phyloP scores from a whole-genome alignment of 192 early-diverging fungal species.

The Cetraspora pellucida region DNA sequence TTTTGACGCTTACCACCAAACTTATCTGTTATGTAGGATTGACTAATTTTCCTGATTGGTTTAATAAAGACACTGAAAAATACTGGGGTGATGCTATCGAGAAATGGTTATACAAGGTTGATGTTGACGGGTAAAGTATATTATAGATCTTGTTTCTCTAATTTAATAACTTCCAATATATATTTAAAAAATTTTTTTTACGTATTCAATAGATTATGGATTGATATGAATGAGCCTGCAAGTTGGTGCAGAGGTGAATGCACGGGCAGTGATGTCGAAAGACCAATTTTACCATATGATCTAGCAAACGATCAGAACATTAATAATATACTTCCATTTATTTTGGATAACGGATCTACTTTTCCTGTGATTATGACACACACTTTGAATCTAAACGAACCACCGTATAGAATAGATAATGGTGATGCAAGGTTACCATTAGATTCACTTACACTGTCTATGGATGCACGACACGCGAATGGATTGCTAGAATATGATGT shows the following conservation, averaged over 20 bases:
- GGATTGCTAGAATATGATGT: slow-evolving; percentile 16
- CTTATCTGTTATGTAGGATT: slow-evolving; percentile 33
- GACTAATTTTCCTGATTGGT: slow-evolving; percentile 65
- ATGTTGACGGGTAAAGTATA: slow-evolving; percentile 49
- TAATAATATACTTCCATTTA: too few species aligned
- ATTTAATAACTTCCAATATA: background rate
- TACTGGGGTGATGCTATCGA: slow-evolving; percentile 57
- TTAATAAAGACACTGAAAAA: slow-evolving; percentile 44
- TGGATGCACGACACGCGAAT: background rate
- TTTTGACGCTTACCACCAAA: background rate
- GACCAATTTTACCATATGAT: too few species aligned
- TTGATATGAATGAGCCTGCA: slow-evolving; percentile 66
- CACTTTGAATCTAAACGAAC: background rate
- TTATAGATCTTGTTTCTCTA: background rate
- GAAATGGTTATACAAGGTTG: slow-evolving; percentile 25
- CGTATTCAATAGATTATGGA: slow-evolving; percentile 46
- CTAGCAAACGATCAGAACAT: too few species aligned
- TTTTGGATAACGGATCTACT: background rate
- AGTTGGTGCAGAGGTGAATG: slow-evolving; percentile 31
- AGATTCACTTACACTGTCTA: background rate
- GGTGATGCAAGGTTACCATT: background rate
- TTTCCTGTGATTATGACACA: background rate
- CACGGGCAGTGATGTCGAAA: background rate
- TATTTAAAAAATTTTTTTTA: background rate
- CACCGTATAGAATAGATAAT: slow-evolving; percentile 27